Base-by-base conservation (phyloP, 371 early-diverging fungal genomes). In the Gilbertella persicaria region DNA sequence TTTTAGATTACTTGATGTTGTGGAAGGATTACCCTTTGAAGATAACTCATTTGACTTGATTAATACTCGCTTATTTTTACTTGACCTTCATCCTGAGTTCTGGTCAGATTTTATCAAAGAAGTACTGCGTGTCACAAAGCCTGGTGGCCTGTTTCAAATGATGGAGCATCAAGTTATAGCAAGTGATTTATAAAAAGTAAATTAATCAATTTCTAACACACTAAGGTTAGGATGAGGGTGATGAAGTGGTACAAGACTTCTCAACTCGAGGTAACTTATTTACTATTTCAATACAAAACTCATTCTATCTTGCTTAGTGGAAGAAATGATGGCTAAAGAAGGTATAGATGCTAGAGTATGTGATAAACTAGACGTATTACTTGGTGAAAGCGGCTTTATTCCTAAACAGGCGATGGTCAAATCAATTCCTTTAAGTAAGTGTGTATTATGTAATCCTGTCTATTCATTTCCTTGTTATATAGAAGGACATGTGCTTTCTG, bases 1-100 rank as follows among this genome's bases (percentile, higher is more conserved):
- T 23, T 74, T 77, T 58, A 60, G 60, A 39, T 59, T 63, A n/a
- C 59, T 64, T 28, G 72, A 74, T 39, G 66, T 74, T 41, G 45
- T 64, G 14, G 60, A 64, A 16, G 72, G 70, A 6, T 46, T 74
- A 14, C 66, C 76, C 14, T 69, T 64, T 53, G 59, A 69, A 7
- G 68, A 67, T 38, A 61, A 71, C 44, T 28, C 53, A 39, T 75
- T 78, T 53, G 80, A 80, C 25, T 68, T 71, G 42, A 64, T 79
- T 21, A 69, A 79, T 29, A 65, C 70, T 48, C 63, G 75, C 24
- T 47, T 64, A 19, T 64, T 65, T 40, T 50, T 45, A 5, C 47
- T 57, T 17, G 57, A 29, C 4, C 33, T 62, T 4, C 40, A 48
- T 16, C 26, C 19, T 16, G 29, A 19, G 8, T 47, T 56, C 48